Evolutionary conservation across 2,329 filamentous ascomycete species (phyloP).

Genomic region (Fusarium setosum): DNA sequence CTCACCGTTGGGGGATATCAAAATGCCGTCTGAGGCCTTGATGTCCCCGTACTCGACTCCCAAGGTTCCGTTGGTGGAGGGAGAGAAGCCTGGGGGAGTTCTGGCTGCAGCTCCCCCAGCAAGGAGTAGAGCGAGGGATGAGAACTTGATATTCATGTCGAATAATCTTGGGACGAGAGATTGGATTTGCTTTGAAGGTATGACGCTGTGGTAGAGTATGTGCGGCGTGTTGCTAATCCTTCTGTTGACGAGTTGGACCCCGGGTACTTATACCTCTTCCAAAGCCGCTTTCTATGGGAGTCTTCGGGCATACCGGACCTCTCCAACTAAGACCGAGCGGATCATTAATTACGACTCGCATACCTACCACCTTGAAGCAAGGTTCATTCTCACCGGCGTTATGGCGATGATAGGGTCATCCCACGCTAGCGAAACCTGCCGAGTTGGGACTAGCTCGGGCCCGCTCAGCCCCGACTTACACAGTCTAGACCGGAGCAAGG

Average conservation of each 20-base stretch:
- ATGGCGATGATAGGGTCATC: background rate
- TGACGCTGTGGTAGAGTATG: too few relatives aligned
- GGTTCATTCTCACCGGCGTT: background rate
- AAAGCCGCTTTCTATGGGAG: background rate
- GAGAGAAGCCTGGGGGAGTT: conserved; percentile 1
- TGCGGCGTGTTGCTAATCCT: background rate
- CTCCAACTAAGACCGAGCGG: background rate
- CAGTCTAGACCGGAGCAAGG: too few relatives aligned
- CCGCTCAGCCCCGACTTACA: too few relatives aligned
- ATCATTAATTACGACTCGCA: background rate
- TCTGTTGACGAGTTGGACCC: too few relatives aligned
- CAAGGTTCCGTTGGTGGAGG: background rate
- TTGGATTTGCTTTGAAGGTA: too few relatives aligned
- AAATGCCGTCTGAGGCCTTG: background rate
- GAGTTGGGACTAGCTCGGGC: background rate
- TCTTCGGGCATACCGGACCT: background rate
- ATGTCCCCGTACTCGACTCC: background rate
- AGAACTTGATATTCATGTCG: background rate
- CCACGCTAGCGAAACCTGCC: conserved; percentile 9
- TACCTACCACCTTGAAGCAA: background rate
- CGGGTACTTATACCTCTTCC: background rate
- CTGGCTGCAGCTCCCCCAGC: background rate
- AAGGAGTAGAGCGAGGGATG: background rate
- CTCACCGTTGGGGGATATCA: background rate
- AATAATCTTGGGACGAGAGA: too few relatives aligned